Conservation (phyloP, 345 rosid genomes). For the Euphorbia tirucalli region DNA sequence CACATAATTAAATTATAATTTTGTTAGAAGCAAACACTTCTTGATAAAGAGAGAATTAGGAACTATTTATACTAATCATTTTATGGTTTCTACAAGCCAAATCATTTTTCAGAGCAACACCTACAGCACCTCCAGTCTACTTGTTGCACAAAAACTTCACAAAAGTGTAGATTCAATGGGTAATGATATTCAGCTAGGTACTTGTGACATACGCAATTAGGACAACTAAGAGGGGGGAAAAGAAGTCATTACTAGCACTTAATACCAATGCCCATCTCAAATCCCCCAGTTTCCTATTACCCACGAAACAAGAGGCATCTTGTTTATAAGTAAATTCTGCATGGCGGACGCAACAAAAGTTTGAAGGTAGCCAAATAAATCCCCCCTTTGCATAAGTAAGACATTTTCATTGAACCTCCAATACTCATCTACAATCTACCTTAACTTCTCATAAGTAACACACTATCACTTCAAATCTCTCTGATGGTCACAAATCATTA, state of each 20-base stretch:
- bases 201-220: not conserved
- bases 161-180: not conserved
- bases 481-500: not conserved
- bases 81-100: not conserved
- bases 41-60: not conserved
- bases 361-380: not conserved
- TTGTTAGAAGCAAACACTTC: not conserved
- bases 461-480: not conserved
- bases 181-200: not conserved
- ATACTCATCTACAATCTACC: not conserved
- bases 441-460: not conserved
- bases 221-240: not conserved
- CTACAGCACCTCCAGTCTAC: not conserved
- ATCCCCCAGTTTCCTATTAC: not conserved
- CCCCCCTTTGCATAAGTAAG: not conserved
- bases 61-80: not conserved
- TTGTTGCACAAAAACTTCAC: not conserved
- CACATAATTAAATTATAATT: not conserved
- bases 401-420: not conserved
- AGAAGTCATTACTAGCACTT: not conserved
- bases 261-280: not conserved
- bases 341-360: not conserved
- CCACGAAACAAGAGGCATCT: not conserved
- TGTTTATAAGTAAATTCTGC: not conserved
- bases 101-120: not conserved